Evolutionary conservation across 2,329 filamentous ascomycete species (phyloP).

Genomic region (Helotiales sp.): DNA sequence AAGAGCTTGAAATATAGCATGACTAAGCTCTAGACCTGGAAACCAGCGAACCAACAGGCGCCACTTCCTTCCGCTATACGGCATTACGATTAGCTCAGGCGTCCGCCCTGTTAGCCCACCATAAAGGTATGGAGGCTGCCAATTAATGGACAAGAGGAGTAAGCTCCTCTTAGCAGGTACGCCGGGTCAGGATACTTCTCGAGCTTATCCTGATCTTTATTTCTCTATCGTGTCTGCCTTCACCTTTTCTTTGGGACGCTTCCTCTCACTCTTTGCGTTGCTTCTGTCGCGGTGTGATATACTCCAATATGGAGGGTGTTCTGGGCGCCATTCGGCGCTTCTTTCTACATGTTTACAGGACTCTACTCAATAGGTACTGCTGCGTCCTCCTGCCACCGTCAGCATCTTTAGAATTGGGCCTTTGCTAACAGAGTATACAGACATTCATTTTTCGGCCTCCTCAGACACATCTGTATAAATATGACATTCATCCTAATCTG

Average conservation of each 20-base stretch:
- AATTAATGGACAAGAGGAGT: background rate
- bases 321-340: constrained; percentile 22
- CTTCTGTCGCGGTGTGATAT: background rate
- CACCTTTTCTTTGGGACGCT: background rate
- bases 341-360: constrained; percentile 29
- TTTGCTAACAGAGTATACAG: constrained; percentile 15
- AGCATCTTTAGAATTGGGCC: background rate
- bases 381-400: background rate
- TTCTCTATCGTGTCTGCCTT: background rate
- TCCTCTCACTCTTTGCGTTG: background rate
- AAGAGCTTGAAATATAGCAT: background rate
- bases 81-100: background rate
- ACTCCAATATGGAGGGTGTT: constrained; percentile 9
- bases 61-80: background rate
- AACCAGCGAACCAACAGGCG: background rate
- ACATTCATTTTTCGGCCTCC: constrained; percentile 31
- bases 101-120: background rate
- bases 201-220: background rate
- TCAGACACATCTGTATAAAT: constrained; percentile 31
- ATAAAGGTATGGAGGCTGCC: background rate
- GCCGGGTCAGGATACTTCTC: too few relatives aligned
- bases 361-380: constrained; percentile 28
- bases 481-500: constrained; percentile 31
- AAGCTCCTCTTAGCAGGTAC: background rate
- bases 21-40: background rate